A percentile compares a stretch with the other conserved stretches of the same genome.
These are phyloP conservation scores for Suhomyces pyralidae DNA, from an alignment of 805 yeast species.

Conservation along the genomic window DNA sequence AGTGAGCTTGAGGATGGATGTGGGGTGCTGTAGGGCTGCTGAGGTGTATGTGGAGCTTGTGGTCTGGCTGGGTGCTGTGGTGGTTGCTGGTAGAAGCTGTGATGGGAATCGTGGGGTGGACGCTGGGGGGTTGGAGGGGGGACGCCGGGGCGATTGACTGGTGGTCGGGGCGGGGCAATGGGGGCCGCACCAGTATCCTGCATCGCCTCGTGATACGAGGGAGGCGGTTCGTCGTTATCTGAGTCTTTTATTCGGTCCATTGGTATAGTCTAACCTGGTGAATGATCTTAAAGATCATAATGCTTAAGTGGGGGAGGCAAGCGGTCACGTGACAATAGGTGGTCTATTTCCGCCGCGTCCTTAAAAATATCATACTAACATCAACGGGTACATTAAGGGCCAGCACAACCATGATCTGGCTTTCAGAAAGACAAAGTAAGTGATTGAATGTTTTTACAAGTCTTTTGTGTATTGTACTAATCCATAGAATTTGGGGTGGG, in stretches of 20 bases:
- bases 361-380: neutral
- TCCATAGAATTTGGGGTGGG: conserved; percentile 84
- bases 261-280: no score
- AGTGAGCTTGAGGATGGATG: conserved; percentile 1
- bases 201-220: conserved; percentile 49
- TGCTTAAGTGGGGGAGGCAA: neutral
- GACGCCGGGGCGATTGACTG: neutral
- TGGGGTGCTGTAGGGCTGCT: conserved; percentile 6
- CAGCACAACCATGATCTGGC: conserved; percentile 51
- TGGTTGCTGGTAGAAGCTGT: neutral
- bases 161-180: conserved; percentile 6
- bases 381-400: neutral
- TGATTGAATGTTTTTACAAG: conserved; percentile 14
- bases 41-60: conserved; percentile 8
- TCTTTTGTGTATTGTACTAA: neutral
- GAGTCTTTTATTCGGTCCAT: neutral
- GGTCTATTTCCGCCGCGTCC: neutral
- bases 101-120: neutral
- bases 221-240: conserved; percentile 29
- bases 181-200: conserved; percentile 1
- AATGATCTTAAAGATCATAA: neutral
- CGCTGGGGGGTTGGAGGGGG: neutral
- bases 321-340: neutral
- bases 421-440: conserved; percentile 73
- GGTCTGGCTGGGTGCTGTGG: conserved; percentile 1